These are phyloP conservation scores for Globisporangium camurandrum DNA, from an alignment of 352 stramenopile species.

Conservation along the genomic window DNA sequence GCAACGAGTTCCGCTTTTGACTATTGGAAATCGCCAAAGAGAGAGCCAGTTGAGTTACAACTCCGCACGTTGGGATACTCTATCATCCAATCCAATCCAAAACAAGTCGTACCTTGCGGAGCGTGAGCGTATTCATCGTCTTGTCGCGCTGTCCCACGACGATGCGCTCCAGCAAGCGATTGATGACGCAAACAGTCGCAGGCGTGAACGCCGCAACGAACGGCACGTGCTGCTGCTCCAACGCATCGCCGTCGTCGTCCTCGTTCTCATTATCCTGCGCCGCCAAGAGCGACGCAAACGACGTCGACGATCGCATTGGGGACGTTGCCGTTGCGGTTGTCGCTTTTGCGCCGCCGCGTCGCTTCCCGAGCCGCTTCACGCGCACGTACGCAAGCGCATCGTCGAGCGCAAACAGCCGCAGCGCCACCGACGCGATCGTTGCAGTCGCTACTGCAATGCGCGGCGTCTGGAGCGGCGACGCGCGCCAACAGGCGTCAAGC, in stretches of 20 bases:
- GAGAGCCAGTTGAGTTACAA: background rate
- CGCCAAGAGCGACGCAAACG: conserved; percentile 1
- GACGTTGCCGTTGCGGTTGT: conserved; percentile 22
- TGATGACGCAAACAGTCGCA: conserved; percentile 31
- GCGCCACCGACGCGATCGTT: conserved; percentile 64
- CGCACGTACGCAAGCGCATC: conserved; percentile 69
- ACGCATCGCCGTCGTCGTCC: background rate
- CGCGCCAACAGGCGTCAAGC: conserved; percentile 71
- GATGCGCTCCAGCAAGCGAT: conserved; percentile 45
- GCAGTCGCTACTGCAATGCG: conserved; percentile 44
- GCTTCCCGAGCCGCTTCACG: conserved; percentile 47
- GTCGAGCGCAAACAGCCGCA: conserved; percentile 72
- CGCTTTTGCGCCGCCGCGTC: conserved; percentile 19
- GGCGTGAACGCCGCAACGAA: conserved; percentile 37
- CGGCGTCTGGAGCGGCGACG: conserved; percentile 50
- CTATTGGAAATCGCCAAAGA: conserved; percentile 5
- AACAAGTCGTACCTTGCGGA: conserved; percentile 29
- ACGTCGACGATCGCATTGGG: conserved; percentile 9
- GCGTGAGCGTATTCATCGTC: conserved; percentile 27
- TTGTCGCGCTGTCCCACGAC: conserved; percentile 44
- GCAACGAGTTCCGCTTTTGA: conserved; percentile 40
- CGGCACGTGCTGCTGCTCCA: conserved; percentile 34
- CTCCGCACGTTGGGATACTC: no score
- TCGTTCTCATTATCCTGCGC: no score
- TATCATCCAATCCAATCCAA: no score